Evolutionary conservation across 164 flowering plant species (phyloP).

Genomic region (Warburgia ugandensis): DNA sequence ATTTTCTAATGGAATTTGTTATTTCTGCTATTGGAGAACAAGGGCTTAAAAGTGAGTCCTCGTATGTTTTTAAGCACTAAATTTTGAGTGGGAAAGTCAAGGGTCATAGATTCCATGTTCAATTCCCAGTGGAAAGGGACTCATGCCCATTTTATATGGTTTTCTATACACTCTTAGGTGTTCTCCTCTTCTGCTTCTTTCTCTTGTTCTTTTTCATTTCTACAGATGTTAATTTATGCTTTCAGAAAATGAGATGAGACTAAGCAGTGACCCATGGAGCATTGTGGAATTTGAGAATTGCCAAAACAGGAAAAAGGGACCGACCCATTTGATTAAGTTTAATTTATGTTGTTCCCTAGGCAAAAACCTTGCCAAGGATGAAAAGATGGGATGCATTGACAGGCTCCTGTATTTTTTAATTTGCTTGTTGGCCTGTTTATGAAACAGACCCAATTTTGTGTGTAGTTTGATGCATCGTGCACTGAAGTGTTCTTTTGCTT

Average conservation of each 20-base stretch:
- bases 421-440: slow-evolving; percentile 16
- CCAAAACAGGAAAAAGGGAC: slow-evolving; percentile 30
- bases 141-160: no score
- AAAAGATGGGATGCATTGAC: slow-evolving; percentile 16
- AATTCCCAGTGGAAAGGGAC: not conserved
- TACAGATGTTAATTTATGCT: not conserved
- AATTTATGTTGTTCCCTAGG: slow-evolving; percentile 52
- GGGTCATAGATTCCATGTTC: slow-evolving; percentile 31
- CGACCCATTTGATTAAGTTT: slow-evolving; percentile 32
- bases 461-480: no score
- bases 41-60: slow-evolving; percentile 2
- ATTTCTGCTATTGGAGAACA: not conserved
- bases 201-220: not conserved
- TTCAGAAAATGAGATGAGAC: not conserved
- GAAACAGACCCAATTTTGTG: slow-evolving; percentile 16
- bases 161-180: no score
- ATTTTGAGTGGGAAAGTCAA: slow-evolving; percentile 58
- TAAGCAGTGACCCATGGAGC: slow-evolving; percentile 11
- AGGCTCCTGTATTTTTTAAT: slow-evolving; percentile 6
- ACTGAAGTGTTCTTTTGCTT: slow-evolving; percentile 26
- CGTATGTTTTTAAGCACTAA: slow-evolving; percentile 10
- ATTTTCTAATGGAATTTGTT: slow-evolving; percentile 1
- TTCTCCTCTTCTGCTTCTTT: not conserved
- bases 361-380: slow-evolving; percentile 15
- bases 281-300: slow-evolving; percentile 23